phyloP scores from a whole-genome alignment of 129 eudicot genomes.

The Tanacetum coccineum region DNA sequence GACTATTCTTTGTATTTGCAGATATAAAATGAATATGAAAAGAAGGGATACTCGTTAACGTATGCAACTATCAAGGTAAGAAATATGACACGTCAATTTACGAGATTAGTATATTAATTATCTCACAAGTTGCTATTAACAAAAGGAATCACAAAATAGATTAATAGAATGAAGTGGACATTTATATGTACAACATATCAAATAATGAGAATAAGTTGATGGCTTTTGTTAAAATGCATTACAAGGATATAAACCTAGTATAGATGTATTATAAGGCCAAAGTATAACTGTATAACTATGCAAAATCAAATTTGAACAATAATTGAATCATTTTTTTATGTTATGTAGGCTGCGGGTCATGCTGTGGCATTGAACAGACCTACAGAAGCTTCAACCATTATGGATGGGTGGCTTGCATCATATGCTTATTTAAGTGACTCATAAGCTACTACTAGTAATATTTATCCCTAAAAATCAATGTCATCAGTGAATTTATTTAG shows the following conservation, averaged over 20 bases:
- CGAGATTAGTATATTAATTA: too few species aligned
- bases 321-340: background rate
- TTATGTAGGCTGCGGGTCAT: conserved; percentile 24
- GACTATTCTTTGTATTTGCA: background rate
- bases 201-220: background rate
- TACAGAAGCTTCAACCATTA: conserved; percentile 13
- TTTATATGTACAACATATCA: background rate
- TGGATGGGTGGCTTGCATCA: conserved; percentile 21
- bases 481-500: too few species aligned
- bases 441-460: background rate
- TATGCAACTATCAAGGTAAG: conserved; percentile 21
- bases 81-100: too few species aligned
- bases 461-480: too few species aligned
- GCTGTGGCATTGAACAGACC: conserved; percentile 19
- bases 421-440: background rate
- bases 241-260: background rate
- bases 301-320: background rate
- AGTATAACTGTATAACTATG: background rate
- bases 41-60: conserved; percentile 10
- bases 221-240: background rate
- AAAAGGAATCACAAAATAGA: too few species aligned
- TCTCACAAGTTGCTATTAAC: too few species aligned
- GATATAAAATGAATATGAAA: conserved; percentile 9
- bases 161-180: too few species aligned
- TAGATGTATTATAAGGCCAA: background rate